A percentile compares a stretch with the other conserved stretches of the same genome.
Evolutionary conservation across 345 rosid species (phyloP).

Genomic region (Noccaea bulbosa): DNA sequence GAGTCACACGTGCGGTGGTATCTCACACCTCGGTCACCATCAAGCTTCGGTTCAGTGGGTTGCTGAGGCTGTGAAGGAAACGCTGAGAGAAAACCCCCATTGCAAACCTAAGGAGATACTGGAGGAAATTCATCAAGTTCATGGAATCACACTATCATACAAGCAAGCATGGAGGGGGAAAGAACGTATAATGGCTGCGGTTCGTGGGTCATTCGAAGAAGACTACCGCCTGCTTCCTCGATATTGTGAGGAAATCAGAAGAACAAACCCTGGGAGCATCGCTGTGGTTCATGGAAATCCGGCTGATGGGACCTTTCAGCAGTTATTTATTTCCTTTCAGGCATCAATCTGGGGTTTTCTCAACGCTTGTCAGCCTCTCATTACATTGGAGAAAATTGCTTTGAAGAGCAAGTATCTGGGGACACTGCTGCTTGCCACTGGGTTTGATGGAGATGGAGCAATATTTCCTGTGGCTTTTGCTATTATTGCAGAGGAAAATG

Average conservation of each 20-base stretch:
- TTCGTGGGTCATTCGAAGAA: constrained; percentile 96
- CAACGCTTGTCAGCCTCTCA: constrained; percentile 87
- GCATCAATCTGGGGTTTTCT: constrained; percentile 95
- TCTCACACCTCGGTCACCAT: constrained; percentile 94
- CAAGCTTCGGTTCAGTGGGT: constrained; percentile 99
- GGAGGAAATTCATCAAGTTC: constrained; percentile 92
- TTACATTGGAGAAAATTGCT: constrained; percentile 76
- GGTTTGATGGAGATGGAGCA: constrained; percentile 93
- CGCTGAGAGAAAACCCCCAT: constrained; percentile 82
- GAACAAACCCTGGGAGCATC: constrained; percentile 89
- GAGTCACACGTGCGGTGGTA: constrained; percentile 83
- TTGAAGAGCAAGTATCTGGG: constrained; percentile 90
- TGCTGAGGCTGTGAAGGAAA: constrained; percentile 82
- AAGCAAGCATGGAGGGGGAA: constrained; percentile 99
- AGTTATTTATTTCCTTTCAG: constrained; percentile 86
- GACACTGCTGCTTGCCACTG: constrained; percentile 88
- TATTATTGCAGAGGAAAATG: constrained; percentile 79
- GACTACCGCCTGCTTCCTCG: constrained; percentile 91
- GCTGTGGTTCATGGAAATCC: constrained; percentile 82
- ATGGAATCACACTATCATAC: constrained; percentile 90
- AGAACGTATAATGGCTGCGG: constrained; percentile 91
- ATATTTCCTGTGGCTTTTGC: constrained; percentile 92
- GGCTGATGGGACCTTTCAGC: constrained; percentile 78
- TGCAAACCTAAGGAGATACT: constrained; percentile 95
- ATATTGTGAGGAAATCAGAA: constrained; percentile 83